Percentiles rank a stretch among this genome's conserved stretches.
These are phyloP conservation scores for Fusarium succisae DNA, from an alignment of 2,329 filamentous ascomycete species.

Conservation along the genomic window DNA sequence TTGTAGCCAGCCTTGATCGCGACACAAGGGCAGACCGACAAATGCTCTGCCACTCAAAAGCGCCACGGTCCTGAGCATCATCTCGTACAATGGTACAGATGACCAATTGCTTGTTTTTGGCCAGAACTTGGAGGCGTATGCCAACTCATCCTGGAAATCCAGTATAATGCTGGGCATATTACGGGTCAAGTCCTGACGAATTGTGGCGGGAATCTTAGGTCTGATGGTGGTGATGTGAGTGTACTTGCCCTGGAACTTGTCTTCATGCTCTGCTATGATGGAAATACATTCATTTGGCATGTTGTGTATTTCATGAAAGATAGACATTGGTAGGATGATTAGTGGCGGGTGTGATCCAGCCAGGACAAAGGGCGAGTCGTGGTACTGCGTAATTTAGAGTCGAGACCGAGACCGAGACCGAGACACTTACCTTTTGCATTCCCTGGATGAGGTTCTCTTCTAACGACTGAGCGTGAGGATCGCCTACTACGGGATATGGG, in stretches of 20 bases:
- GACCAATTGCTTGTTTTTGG: accelerated
- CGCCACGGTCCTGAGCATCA: neutral
- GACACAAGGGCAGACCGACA: neutral
- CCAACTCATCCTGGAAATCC: neutral
- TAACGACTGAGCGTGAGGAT: neutral
- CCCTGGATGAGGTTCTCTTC: neutral
- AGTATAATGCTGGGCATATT: neutral
- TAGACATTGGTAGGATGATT: neutral
- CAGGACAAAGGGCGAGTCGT: neutral
- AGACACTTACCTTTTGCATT: neutral
- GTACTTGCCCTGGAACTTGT: neutral
- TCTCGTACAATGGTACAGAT: accelerated
- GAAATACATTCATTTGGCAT: neutral
- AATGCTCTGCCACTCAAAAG: neutral
- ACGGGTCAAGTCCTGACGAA: neutral
- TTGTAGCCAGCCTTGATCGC: neutral
- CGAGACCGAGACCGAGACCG: accelerated
- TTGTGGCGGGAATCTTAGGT: neutral
- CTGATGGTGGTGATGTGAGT: neutral
- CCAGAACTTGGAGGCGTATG: neutral
- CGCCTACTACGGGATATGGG: accelerated
- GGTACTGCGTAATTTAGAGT: neutral
- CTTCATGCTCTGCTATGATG: neutral
- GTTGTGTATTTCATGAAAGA: neutral
- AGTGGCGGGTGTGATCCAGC: neutral